Base-by-base conservation (phyloP, 345 rosid species). In the Crucihimalaya himalaica region DNA sequence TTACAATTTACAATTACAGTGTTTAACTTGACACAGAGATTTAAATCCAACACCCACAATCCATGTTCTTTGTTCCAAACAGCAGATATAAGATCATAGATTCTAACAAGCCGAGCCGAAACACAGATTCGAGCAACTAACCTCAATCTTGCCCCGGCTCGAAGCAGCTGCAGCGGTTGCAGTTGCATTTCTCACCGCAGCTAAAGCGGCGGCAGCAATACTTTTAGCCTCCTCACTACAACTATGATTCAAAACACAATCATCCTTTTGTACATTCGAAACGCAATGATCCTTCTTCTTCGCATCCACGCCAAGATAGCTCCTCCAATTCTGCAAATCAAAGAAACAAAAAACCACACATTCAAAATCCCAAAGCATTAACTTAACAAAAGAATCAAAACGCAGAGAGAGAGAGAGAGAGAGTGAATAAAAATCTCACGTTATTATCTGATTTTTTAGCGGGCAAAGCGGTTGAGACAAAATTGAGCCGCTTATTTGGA, bases 151-250 rank as follows among this genome's bases (percentile, higher is more conserved):
- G 27, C 97, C 98, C 59, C 81, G 77, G 74, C 72, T 78, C 5
- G 83, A 72, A 19, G 90, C 88, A 50, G 85, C 87, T 29, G 85
- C 88, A 6, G 88, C 90, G 4, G 88, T 81, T 66, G 92, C 96
- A 34, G 93, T 79, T 43, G 93, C 95, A 63, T 86, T 88, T 84
- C 77, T 87, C 32, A 89, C 93, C 2, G 98, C 98, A 68, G 91
- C 84, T 28, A 94, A 84, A 61, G 97, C 98, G 56, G 97, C 93
- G 14, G 93, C 89, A 16, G 96, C 96, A 67, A 88, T 55, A 71
- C 63, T 86, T 83, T 79, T 89, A 65, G 92, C 83, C 70, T 89
- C 90, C 63, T 87, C 95, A 70, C 79, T 72, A 13, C 72, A 66
- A 32, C 63, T n/a, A n/a, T n/a, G n/a, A n/a, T n/a, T n/a, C n/a